Conservation (phyloP, 306 rosid species). For the Oemleria cerasiformis region DNA sequence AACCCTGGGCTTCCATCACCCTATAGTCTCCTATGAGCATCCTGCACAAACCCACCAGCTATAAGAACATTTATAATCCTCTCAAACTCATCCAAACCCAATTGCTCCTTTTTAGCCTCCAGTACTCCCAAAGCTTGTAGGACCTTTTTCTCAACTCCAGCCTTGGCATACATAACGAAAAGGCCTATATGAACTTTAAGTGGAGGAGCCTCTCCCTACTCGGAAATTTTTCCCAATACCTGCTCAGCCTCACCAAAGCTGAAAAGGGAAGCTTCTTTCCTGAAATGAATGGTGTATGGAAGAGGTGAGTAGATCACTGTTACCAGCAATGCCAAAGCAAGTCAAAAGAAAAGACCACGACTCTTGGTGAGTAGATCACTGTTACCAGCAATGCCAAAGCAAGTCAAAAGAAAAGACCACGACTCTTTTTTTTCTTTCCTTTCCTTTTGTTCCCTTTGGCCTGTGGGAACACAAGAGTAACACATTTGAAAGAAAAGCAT, state of each 20-base stretch:
- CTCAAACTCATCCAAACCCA: conserved; percentile 51
- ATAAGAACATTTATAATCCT: conserved; percentile 52
- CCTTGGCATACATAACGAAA: conserved; percentile 72
- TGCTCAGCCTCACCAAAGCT: conserved; percentile 86
- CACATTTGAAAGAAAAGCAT: conserved; percentile 1
- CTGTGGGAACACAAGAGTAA: conserved; percentile 6
- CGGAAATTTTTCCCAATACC: conserved; percentile 56
- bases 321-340: too few relatives aligned
- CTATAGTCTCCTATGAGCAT: conserved; percentile 49
- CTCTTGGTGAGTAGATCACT: too few relatives aligned
- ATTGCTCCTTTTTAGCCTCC: conserved; percentile 64
- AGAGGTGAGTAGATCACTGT: too few relatives aligned
- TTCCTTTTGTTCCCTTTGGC: conserved; percentile 1
- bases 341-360: too few relatives aligned
- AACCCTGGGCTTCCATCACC: conserved; percentile 59
- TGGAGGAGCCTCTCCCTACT: conserved; percentile 72
- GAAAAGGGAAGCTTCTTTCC: too few relatives aligned
- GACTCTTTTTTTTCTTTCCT: conserved; percentile 7
- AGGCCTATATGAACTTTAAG: conserved; percentile 72
- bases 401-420: conserved; percentile 11
- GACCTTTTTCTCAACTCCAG: conserved; percentile 72
- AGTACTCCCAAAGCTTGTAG: conserved; percentile 69
- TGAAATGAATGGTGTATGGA: too few relatives aligned
- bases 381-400: conserved; percentile 13
- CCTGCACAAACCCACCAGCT: conserved; percentile 59